Evolutionary conservation across 2,329 filamentous ascomycete genomes (phyloP).

Genomic region (Alternaria gaisen): DNA sequence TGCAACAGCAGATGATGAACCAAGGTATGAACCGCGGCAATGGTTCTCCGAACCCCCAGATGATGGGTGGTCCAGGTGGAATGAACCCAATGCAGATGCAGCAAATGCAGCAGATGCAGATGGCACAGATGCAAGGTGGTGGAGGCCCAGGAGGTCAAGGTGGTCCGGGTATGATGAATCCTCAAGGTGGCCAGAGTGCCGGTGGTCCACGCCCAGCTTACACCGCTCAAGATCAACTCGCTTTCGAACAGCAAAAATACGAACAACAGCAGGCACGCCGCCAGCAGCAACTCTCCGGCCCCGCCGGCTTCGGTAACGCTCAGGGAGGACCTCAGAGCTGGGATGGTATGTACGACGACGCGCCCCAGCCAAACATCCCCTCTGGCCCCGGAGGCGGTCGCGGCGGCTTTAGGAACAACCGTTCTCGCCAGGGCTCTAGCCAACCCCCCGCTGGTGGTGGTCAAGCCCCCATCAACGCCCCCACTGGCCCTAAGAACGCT

Average conservation of each 20-base stretch:
- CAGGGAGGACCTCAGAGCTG: slow-evolving; percentile 79
- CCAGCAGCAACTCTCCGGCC: slow-evolving; percentile 54
- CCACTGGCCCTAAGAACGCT: slow-evolving; percentile 95
- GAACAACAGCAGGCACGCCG: slow-evolving; percentile 72
- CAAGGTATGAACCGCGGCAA: slow-evolving; percentile 41
- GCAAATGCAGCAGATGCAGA: slow-evolving; percentile 74
- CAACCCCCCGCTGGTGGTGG: slow-evolving; percentile 52
- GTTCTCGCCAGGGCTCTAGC: slow-evolving; percentile 49
- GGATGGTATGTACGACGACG: slow-evolving; percentile 99
- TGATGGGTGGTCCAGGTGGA: slow-evolving; percentile 59
- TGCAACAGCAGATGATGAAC: slow-evolving; percentile 50
- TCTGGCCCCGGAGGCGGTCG: slow-evolving; percentile 57
- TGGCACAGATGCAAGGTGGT: slow-evolving; percentile 56
- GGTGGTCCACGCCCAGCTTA: slow-evolving; percentile 59
- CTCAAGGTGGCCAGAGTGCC: slow-evolving; percentile 29
- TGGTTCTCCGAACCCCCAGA: slow-evolving; percentile 46
- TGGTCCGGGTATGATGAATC: slow-evolving; percentile 35
- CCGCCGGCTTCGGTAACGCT: slow-evolving; percentile 57
- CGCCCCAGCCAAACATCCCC: slow-evolving; percentile 78
- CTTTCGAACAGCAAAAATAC: slow-evolving; percentile 81
- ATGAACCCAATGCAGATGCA: slow-evolving; percentile 75
- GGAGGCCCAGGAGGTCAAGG: slow-evolving; percentile 48
- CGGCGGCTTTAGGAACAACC: slow-evolving; percentile 50
- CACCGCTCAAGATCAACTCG: slow-evolving; percentile 75
- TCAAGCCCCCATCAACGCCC: slow-evolving; percentile 76